These are phyloP conservation scores for Cercospora beticola DNA, from an alignment of 2,329 filamentous ascomycete genomes.

Conservation along the genomic window DNA sequence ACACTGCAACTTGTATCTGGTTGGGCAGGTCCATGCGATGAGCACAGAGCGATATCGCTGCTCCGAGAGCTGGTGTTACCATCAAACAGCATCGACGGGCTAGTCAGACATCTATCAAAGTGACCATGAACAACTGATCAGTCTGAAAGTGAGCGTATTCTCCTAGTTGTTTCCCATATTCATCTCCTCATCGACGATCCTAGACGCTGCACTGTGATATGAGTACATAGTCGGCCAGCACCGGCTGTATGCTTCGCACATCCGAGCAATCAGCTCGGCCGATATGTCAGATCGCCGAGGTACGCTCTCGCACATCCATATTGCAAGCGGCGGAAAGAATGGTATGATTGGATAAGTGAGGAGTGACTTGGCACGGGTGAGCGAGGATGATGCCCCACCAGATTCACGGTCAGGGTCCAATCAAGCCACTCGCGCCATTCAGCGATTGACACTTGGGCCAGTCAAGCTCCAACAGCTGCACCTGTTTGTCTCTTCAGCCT, in stretches of 20 bases:
- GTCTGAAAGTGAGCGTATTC: background rate
- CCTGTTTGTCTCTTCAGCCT: background rate
- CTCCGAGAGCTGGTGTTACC: background rate
- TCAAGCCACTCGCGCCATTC: background rate
- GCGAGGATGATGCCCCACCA: slow-evolving; percentile 1
- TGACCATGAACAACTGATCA: background rate
- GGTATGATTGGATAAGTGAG: background rate
- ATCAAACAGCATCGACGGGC: background rate
- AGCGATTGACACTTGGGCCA: background rate
- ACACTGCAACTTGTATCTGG: background rate
- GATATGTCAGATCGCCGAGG: too few relatives aligned
- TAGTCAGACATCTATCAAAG: too few relatives aligned
- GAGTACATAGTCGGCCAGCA: background rate
- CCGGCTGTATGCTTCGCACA: background rate
- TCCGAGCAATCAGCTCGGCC: too few relatives aligned
- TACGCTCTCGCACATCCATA: slow-evolving; percentile 6
- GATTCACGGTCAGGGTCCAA: background rate
- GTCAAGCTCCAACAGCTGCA: background rate
- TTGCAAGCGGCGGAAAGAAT: background rate
- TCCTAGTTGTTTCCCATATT: background rate
- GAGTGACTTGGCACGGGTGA: background rate
- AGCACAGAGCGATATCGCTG: slow-evolving; percentile 1
- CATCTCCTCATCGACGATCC: background rate
- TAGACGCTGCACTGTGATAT: background rate
- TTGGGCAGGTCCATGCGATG: background rate